Base-by-base conservation (phyloP, 2,329 filamentous ascomycete species). In the Beauveria varroae region DNA sequence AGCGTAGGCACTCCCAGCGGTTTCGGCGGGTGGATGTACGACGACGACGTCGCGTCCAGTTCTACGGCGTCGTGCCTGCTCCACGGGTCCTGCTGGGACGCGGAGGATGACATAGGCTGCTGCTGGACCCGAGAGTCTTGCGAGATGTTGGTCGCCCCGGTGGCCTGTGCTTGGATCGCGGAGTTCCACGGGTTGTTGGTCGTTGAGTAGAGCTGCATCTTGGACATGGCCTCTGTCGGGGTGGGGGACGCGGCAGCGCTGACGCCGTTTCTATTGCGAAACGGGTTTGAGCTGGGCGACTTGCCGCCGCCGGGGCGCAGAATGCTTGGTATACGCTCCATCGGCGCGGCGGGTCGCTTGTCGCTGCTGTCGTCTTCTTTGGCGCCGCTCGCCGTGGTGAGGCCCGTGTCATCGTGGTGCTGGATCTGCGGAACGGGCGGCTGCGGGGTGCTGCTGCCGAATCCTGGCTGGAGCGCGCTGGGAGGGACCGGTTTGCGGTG, bases 201-300 rank as follows among this genome's bases (percentile, higher is more conserved):
- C 7, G 74, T 56, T 10, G 81, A 79, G 55, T 73, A 71, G 6
- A 81, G 65, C 47, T 68, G 72, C 57, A 81, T 68, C 63, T 76
- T 74, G 3, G 78, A 73, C 28, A 82, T 74, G 2, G 74, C 69
- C 12, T 73, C 72, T 1, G 72, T 70, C 1, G 74, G 72, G 7
- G 72, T 69, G 12, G 68, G 63, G 12, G 67, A 16, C 64, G 64
- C 20, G 63, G 61, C 47, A 66, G 65, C 4, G 40, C 34, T 7
- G 64, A 80, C 7, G 44, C 22, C 40, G 64, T 81, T 81, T 61
- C 80, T 78, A 63, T 80, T 80, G 24, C 75, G 66, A 68, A 85
- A 85, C 0, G 82, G 82, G 58, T 85, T 85, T 22, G 81, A 83
- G 61, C 80, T 75, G 28, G 69, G 66, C 43, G 72, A 71, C 9